A percentile compares a stretch with the other conserved stretches of the same genome.
phyloP scores from a whole-genome alignment of 176 grass and related monocot species.

The Paspalum vaginatum region DNA sequence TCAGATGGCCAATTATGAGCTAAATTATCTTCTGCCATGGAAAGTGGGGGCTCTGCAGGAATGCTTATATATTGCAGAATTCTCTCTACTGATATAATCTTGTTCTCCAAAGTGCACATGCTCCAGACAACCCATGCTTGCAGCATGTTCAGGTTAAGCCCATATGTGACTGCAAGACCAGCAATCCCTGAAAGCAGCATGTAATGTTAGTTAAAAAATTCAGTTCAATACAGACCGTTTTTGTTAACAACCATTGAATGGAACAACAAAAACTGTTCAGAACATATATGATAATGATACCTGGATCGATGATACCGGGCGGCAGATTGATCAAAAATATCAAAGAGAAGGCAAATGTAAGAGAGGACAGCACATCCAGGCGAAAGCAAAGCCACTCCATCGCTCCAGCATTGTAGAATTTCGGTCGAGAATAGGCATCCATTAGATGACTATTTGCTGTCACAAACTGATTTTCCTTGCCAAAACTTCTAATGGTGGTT shows the following conservation, averaged over 20 bases:
- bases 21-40: constrained; percentile 49
- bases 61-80: constrained; percentile 86
- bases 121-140: constrained; percentile 78
- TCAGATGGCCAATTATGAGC: constrained; percentile 52
- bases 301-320: constrained; percentile 73
- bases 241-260: background rate
- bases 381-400: constrained; percentile 87
- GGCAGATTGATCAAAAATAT: constrained; percentile 72
- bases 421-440: constrained; percentile 72
- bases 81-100: constrained; percentile 89
- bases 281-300: constrained; percentile 49
- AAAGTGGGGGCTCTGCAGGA: constrained; percentile 73
- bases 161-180: constrained; percentile 87
- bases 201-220: constrained; percentile 8
- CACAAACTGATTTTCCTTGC: constrained; percentile 64
- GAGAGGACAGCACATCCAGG: constrained; percentile 64
- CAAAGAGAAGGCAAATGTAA: constrained; percentile 84
- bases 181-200: constrained; percentile 63
- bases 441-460: constrained; percentile 62
- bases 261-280: background rate
- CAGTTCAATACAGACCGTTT: background rate
- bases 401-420: constrained; percentile 69
- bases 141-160: constrained; percentile 82
- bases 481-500: constrained; percentile 86
- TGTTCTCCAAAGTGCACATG: constrained; percentile 81